Conservation (phyloP, 2,329 filamentous ascomycete genomes). For the Myotisia sp. region DNA sequence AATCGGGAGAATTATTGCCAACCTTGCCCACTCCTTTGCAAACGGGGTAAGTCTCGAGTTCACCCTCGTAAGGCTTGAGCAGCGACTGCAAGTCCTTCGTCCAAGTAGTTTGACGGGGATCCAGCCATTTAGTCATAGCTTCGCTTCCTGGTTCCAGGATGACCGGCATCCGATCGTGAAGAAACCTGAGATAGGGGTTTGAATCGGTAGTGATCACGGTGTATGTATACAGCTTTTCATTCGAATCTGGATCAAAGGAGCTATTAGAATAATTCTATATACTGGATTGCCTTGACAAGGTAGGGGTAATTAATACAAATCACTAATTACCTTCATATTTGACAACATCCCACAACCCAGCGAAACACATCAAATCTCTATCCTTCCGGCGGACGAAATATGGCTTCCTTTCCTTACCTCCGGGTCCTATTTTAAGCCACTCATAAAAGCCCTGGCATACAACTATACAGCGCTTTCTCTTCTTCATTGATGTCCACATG, state of each 20-base stretch:
- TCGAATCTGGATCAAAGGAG: slow-evolving; percentile 37
- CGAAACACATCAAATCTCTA: slow-evolving; percentile 71
- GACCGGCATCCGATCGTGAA: slow-evolving; percentile 94
- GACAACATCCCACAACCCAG: slow-evolving; percentile 83
- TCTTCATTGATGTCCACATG: slow-evolving; percentile 89
- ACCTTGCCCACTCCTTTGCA: slow-evolving; percentile 85
- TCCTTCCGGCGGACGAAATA: slow-evolving; percentile 74
- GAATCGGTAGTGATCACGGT: slow-evolving; percentile 86
- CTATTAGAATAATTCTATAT: no score
- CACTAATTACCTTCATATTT: slow-evolving; percentile 51
- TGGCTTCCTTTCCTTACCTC: slow-evolving; percentile 65
- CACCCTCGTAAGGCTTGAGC: slow-evolving; percentile 63
- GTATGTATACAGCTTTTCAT: slow-evolving; percentile 69
- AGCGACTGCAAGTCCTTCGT: slow-evolving; percentile 60
- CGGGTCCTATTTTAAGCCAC: slow-evolving; percentile 66
- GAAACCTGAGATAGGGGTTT: slow-evolving; percentile 66
- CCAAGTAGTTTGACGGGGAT: slow-evolving; percentile 60
- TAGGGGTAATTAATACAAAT: no score
- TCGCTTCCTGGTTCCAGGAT: slow-evolving; percentile 66
- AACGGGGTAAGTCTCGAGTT: slow-evolving; percentile 75
- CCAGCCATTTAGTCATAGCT: slow-evolving; percentile 59
- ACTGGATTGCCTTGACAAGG: no score
- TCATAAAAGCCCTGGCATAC: slow-evolving; percentile 90
- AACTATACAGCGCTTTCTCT: slow-evolving; percentile 72
- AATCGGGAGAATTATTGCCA: slow-evolving; percentile 72